Percentiles rank a stretch among this genome's conserved stretches.
Evolutionary conservation across 345 rosid genomes (phyloP).

Genomic region (Adansonia digitata): DNA sequence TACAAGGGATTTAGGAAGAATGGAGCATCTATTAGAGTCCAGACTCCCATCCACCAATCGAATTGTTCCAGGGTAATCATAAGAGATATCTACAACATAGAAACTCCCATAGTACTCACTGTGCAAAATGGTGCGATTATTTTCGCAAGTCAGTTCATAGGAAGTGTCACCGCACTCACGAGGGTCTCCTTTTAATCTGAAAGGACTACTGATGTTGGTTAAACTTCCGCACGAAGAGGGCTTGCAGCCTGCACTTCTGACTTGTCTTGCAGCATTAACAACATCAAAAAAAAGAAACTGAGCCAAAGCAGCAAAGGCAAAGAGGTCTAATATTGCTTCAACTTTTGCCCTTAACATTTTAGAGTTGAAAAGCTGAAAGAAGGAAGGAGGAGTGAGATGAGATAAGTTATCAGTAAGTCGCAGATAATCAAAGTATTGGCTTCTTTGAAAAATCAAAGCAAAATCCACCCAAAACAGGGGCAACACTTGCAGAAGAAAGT

Average conservation of each 20-base stretch:
- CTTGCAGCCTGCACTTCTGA: background rate
- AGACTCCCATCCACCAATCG: background rate
- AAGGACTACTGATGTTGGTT: background rate
- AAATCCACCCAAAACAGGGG: no score
- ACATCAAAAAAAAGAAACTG: background rate
- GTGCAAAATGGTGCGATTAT: background rate
- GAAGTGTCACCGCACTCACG: background rate
- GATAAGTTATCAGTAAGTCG: no score
- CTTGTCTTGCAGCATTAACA: background rate
- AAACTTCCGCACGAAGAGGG: slow-evolving; percentile 5
- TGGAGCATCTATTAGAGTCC: background rate
- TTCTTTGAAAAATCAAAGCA: no score
- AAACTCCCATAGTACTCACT: background rate
- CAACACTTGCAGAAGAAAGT: no score
- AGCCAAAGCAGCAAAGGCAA: background rate
- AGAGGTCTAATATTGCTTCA: background rate
- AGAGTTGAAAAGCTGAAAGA: background rate
- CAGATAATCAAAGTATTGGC: no score
- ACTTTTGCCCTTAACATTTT: background rate
- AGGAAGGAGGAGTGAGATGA: background rate
- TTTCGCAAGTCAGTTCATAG: background rate
- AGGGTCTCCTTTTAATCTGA: slow-evolving; percentile 8
- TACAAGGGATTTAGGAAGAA: background rate
- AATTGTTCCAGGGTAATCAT: background rate
- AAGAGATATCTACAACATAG: background rate